These are phyloP conservation scores for Fusarium sp. DNA, from an alignment of 2,329 filamentous ascomycete species.

Conservation along the genomic window DNA sequence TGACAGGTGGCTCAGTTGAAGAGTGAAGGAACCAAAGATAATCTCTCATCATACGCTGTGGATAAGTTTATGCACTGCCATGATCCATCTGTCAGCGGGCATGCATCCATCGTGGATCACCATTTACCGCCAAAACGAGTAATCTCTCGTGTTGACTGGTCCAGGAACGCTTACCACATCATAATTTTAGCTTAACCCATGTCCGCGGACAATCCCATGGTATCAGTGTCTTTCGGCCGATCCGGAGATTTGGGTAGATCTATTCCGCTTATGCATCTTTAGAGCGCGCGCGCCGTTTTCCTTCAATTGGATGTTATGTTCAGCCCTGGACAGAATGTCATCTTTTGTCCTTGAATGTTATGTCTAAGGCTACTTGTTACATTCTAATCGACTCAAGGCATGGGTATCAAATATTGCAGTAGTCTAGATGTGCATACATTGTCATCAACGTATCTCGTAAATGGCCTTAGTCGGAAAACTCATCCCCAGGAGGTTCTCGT, in stretches of 20 bases:
- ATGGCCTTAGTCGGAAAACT: conserved; percentile 42
- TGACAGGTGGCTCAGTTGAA: too few species aligned
- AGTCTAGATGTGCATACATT: conserved; percentile 10
- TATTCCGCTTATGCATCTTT: not conserved
- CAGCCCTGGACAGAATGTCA: conserved; percentile 4
- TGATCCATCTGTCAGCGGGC: conserved; percentile 24
- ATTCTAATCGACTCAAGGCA: not conserved
- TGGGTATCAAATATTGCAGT: conserved; percentile 33
- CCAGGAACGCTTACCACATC: conserved; percentile 8
- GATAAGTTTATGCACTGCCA: conserved; percentile 19
- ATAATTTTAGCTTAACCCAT: conserved; percentile 3
- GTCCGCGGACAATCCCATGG: not conserved
- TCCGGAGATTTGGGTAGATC: not conserved
- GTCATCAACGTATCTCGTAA: not conserved
- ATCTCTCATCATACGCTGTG: not conserved
- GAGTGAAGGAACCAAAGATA: not conserved
- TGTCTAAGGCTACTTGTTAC: not conserved
- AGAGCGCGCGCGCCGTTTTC: not conserved
- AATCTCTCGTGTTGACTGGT: conserved; percentile 13
- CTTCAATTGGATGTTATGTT: not conserved
- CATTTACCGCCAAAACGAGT: not conserved
- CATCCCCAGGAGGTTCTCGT: conserved; percentile 49
- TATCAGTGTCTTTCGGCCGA: conserved; percentile 19
- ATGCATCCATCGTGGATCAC: conserved; percentile 22
- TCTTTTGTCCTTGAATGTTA: not conserved